Evolutionary conservation across 768 basidiomycete genomes (phyloP).

Genomic region (Leccinum arenicola): DNA sequence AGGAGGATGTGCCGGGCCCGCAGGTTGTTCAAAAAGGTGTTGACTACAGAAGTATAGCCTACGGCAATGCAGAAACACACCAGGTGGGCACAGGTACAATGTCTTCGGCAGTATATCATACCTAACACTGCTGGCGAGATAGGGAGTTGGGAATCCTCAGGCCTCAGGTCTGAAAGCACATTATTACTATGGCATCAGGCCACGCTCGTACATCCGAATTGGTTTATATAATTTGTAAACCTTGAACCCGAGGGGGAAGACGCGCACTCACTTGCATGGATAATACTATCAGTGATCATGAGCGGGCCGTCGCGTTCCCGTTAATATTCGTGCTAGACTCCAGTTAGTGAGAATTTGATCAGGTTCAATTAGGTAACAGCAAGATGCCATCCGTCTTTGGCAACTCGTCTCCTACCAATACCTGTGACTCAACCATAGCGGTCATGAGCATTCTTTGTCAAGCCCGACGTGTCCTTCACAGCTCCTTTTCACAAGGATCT

Average conservation of each 20-base stretch:
- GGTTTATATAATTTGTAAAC: neutral
- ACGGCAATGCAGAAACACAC: neutral
- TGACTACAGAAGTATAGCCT: neutral
- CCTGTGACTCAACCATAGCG: neutral
- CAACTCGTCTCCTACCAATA: neutral
- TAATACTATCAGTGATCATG: too few species aligned
- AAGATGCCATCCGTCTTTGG: conserved; percentile 13
- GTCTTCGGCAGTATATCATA: neutral
- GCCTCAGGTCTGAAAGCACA: neutral
- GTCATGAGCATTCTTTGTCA: conserved; percentile 22
- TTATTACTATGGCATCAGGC: too few species aligned
- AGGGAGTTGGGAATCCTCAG: neutral
- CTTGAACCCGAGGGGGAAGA: too few species aligned
- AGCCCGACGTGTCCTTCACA: conserved; percentile 22
- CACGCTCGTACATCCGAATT: neutral
- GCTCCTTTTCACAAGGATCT: conserved; percentile 17
- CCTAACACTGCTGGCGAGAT: neutral
- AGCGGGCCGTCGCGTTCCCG: neutral
- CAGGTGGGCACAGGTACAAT: neutral
- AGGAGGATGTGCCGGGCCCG: neutral
- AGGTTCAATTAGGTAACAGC: neutral
- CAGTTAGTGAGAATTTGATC: conserved; percentile 7
- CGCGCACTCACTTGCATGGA: too few species aligned
- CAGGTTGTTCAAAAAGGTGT: neutral
- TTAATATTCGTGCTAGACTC: neutral